phyloP scores from a whole-genome alignment of 345 rosid genomes.

The Raphanus sativus region DNA sequence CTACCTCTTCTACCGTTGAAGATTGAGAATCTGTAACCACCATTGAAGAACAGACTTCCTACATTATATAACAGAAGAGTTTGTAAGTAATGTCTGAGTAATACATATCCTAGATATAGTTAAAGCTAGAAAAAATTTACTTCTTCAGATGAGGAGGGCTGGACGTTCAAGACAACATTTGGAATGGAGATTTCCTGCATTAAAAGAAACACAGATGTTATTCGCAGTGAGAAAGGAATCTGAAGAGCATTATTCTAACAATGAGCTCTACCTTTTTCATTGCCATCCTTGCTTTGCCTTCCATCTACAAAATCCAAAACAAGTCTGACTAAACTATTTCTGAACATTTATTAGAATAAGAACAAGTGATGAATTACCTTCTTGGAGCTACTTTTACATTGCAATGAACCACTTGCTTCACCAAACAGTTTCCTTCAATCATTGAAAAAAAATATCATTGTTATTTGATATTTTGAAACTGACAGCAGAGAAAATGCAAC shows the following conservation, averaged over 20 bases:
- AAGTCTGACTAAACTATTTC: conserved; percentile 3
- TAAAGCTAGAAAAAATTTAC: conserved; percentile 29
- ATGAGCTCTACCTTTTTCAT: conserved; percentile 17
- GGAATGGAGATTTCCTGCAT: conserved; percentile 44
- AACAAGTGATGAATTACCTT: conserved; percentile 48
- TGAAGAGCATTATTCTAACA: neutral
- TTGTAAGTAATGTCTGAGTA: conserved; percentile 5
- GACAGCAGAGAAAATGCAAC: neutral
- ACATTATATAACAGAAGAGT: conserved; percentile 1
- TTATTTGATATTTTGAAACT: neutral
- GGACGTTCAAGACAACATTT: conserved; percentile 33
- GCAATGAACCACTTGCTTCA: conserved; percentile 41
- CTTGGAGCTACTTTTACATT: conserved; percentile 35
- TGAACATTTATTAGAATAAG: neutral
- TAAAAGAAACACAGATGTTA: conserved; percentile 2
- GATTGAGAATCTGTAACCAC: conserved; percentile 14
- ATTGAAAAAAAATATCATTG: conserved; percentile 4
- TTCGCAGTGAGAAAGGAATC: neutral
- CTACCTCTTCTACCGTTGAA: conserved; percentile 33
- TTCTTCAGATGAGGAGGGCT: conserved; percentile 35
- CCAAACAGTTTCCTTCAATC: conserved; percentile 60
- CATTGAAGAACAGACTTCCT: conserved; percentile 25
- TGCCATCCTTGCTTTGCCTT: conserved; percentile 9
- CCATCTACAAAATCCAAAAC: conserved; percentile 30
- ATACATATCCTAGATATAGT: neutral